phyloP scores from a whole-genome alignment of 192 early-diverging fungal species.

The Backusella sp. region DNA sequence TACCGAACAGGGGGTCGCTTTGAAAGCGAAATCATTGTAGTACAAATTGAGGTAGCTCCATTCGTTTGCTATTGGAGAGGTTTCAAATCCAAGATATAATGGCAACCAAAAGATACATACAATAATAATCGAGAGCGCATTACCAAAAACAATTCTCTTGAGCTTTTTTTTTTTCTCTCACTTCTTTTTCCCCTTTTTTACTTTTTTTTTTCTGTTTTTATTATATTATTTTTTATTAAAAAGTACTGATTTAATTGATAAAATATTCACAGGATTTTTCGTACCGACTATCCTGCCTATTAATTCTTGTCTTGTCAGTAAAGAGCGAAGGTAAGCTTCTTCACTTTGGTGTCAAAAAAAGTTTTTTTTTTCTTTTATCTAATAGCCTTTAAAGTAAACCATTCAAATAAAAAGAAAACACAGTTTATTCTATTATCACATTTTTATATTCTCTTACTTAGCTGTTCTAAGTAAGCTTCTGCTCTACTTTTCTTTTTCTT shows the following conservation, averaged over 20 bases:
- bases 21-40: not conserved
- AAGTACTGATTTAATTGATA: not conserved
- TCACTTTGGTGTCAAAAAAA: not conserved
- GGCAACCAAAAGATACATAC: not conserved
- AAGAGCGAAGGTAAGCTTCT: not conserved
- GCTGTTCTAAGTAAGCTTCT: not conserved
- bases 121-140: slow-evolving; percentile 7
- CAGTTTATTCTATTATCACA: not conserved
- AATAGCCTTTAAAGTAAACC: not conserved
- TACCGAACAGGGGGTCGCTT: slow-evolving; percentile 2
- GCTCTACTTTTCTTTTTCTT: not conserved
- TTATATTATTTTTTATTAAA: not conserved
- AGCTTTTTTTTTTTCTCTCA: not conserved
- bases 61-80: slow-evolving; percentile 8
- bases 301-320: not conserved
- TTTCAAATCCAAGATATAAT: slow-evolving; percentile 15
- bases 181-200: not conserved
- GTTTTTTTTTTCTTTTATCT: not conserved
- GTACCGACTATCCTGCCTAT: not conserved
- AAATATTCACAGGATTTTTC: not conserved
- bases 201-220: not conserved
- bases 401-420: not conserved
- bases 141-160: slow-evolving; percentile 4
- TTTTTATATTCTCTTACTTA: not conserved
- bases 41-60: not conserved